Base-by-base conservation (phyloP, 768 basidiomycete genomes). In the Lentinula boryana region DNA sequence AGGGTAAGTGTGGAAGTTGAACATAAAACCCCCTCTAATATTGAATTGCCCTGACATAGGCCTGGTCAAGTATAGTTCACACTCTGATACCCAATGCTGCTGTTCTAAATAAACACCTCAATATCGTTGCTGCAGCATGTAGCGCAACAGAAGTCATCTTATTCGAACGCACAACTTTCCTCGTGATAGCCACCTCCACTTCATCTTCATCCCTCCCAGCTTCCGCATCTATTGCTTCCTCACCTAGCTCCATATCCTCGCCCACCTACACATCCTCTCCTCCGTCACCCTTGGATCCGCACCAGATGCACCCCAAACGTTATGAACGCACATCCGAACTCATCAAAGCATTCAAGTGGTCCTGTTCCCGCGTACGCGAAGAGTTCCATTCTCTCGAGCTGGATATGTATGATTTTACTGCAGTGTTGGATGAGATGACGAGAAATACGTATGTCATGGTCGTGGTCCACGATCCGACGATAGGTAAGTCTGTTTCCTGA, bases 41-140 rank as follows among this genome's bases (percentile, higher is more conserved):
- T 51, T 46, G 21, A 59, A 63, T 62, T 46, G 52, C 38, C 6
- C 27, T 57, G 21, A 36, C 51, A 9, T 59, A 98, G 96, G 97
- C 97, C 18, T 98, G 97, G 97, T 98, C 97, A 18, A 88, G 87
- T 64, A 96, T 99, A 62, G 95, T 99, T 15, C 93, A 97, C 69
- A 94, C 93, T 15, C 81, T 99, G 66, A 96, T 98, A 60, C 97
- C 97, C 4, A 98, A 98, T 65, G 93, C 93, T 38, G 77, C 86
- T n/a, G 86, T 93, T 49, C 87, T 99, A 43, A 87, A 89, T 2
- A 87, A 82, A 63, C 95, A 98, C 66, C 84, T 99, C 16, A 83
- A 87, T 6, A 91, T 87, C 54, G 90, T 98, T 62, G 91, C 95
- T 13, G 80, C 85, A 51, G 86, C 93, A 1, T 95, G 94, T 70